These are phyloP conservation scores for Tetracladium setigerum DNA, from an alignment of 495 filamentous ascomycete genomes.

Conservation along the genomic window DNA sequence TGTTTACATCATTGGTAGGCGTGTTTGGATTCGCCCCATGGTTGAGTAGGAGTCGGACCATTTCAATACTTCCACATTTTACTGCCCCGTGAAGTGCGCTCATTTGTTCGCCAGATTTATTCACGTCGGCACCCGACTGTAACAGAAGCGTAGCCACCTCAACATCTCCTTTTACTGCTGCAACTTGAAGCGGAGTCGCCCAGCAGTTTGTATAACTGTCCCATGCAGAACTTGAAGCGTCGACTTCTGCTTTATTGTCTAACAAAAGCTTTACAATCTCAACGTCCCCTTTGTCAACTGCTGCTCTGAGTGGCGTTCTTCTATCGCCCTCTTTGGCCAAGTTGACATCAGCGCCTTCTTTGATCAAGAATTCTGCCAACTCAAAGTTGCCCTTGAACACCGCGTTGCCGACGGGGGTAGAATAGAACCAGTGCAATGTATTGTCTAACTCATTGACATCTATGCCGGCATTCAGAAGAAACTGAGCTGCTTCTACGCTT, in stretches of 20 bases:
- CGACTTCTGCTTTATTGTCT: constrained; percentile 16
- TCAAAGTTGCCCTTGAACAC: constrained; percentile 2
- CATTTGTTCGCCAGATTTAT: constrained; percentile 1
- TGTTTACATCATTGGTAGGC: too few relatives aligned
- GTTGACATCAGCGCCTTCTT: constrained; percentile 12
- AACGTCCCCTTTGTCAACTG: background rate
- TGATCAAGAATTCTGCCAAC: constrained; percentile 3
- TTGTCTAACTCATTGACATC: too few relatives aligned
- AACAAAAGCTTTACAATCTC: constrained; percentile 17
- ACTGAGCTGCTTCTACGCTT: too few relatives aligned
- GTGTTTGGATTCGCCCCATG: constrained; percentile 5
- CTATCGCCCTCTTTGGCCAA: background rate
- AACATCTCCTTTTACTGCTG: constrained; percentile 7
- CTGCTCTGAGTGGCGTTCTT: constrained; percentile 8
- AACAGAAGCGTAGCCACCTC: constrained; percentile 7
- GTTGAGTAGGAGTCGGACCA: constrained; percentile 4
- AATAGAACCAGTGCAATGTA: too few relatives aligned
- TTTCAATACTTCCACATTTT: background rate
- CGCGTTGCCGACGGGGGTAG: too few relatives aligned
- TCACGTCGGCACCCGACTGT: constrained; percentile 2
- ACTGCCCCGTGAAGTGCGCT: constrained; percentile 7
- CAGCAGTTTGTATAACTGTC: too few relatives aligned
- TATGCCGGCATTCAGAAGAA: too few relatives aligned
- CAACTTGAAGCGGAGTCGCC: constrained; percentile 9
- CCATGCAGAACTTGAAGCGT: constrained; percentile 9